phyloP scores from a whole-genome alignment of 1,139 yeast species.

The Wickerhamiella infanticola region DNA sequence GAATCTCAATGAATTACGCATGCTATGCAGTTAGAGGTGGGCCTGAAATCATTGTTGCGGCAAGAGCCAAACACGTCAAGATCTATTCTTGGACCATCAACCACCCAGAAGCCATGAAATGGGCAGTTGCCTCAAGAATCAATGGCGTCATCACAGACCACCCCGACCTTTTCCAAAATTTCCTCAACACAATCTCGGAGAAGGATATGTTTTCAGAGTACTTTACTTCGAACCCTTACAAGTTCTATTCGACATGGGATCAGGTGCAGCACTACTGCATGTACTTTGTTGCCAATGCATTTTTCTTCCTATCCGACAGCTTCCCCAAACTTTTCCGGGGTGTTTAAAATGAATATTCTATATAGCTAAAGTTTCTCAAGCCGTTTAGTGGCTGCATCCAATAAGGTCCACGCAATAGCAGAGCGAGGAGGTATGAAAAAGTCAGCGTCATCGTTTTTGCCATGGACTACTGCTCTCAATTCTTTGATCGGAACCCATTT shows the following conservation, averaged over 20 bases:
- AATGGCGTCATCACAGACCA: constrained; percentile 51
- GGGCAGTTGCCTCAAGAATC: constrained; percentile 33
- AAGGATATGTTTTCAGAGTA: constrained; percentile 15
- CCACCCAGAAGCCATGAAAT: constrained; percentile 27
- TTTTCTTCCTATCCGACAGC: constrained; percentile 12
- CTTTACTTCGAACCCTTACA: constrained; percentile 15
- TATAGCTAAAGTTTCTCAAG: neutral
- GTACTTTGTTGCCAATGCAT: constrained; percentile 12
- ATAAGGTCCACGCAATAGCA: constrained; percentile 31
- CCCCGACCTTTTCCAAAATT: constrained; percentile 26
- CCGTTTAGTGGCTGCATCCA: constrained; percentile 8
- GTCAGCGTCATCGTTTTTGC: constrained; percentile 1
- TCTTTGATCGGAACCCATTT: constrained; percentile 58
- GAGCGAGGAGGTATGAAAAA: constrained; percentile 32
- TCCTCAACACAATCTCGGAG: constrained; percentile 12
- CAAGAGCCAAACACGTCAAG: constrained; percentile 32
- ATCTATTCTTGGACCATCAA: constrained; percentile 80
- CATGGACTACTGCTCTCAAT: constrained; percentile 24
- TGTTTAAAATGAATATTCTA: neutral
- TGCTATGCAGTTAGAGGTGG: constrained; percentile 32
- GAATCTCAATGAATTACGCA: constrained; percentile 30
- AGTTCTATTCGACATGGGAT: constrained; percentile 11
- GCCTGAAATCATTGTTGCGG: constrained; percentile 22
- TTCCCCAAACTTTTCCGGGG: constrained; percentile 11
- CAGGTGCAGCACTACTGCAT: constrained; percentile 11